Evolutionary conservation across 2,329 filamentous ascomycete species (phyloP).

Genomic region (Diaporthe sp.): DNA sequence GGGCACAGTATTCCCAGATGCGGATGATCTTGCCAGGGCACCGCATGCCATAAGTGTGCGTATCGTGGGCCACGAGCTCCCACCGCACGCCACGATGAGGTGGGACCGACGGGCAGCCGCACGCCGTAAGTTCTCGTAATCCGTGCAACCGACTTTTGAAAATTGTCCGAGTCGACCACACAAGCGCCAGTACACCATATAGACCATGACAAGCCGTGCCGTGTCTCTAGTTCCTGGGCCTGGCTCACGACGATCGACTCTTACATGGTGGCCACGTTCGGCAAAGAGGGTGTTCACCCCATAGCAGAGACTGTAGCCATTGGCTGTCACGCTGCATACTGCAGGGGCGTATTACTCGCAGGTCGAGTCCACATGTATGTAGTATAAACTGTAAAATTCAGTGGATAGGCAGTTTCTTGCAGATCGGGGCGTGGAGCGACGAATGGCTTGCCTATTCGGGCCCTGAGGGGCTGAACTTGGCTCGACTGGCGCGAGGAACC

Average conservation of each 20-base stretch:
- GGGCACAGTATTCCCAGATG: too few relatives aligned
- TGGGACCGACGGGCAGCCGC: background rate
- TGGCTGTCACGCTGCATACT: conserved; percentile 1
- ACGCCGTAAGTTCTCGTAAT: background rate
- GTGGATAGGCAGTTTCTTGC: background rate
- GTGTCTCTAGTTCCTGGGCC: background rate
- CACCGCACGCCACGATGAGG: too few relatives aligned
- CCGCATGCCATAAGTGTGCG: too few relatives aligned
- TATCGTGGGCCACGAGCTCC: too few relatives aligned
- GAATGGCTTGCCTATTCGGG: background rate
- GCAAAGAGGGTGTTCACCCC: background rate
- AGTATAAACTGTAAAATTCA: background rate
- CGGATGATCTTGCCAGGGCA: too few relatives aligned
- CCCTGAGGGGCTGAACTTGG: background rate
- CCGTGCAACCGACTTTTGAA: background rate
- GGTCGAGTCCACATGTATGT: background rate
- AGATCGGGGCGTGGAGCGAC: background rate
- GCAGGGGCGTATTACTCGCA: background rate
- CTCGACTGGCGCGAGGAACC: background rate
- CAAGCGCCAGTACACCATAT: background rate
- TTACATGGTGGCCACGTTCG: background rate
- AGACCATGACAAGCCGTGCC: background rate
- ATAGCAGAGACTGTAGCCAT: background rate
- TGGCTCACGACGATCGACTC: background rate
- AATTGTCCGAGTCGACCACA: background rate